A percentile compares a stretch with the other conserved stretches of the same genome.
Evolutionary conservation across 352 stramenopile species (phyloP).

Genomic region (Phytopythium oedochilum): DNA sequence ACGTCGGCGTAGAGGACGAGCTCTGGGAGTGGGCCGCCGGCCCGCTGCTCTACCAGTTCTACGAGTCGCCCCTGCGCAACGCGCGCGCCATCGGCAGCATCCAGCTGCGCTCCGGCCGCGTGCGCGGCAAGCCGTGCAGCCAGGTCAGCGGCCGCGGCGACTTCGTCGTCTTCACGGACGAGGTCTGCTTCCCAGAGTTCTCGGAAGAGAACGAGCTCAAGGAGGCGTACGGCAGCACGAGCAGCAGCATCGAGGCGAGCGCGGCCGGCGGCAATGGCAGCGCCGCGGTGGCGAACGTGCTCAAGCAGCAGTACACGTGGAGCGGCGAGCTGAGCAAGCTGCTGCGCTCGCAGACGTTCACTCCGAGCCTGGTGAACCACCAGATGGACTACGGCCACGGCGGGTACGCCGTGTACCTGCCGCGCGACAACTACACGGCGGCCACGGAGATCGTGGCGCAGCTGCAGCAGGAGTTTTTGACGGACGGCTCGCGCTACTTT

Average conservation of each 20-base stretch:
- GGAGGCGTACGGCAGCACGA: slow-evolving; percentile 35
- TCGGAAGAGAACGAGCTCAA: slow-evolving; percentile 33
- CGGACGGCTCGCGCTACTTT: slow-evolving; percentile 64
- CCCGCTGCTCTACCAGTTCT: slow-evolving; percentile 65
- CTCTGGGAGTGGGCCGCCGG: slow-evolving; percentile 73
- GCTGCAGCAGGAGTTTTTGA: slow-evolving; percentile 55
- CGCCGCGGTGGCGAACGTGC: slow-evolving; percentile 5
- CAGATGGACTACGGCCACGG: slow-evolving; percentile 72
- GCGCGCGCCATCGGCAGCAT: slow-evolving; percentile 56
- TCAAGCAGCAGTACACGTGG: slow-evolving; percentile 45
- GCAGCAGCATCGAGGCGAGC: slow-evolving; percentile 6
- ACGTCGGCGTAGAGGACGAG: slow-evolving; percentile 56
- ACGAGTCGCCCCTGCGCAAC: slow-evolving; percentile 61
- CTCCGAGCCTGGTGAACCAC: slow-evolving; percentile 53
- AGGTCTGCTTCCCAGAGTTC: slow-evolving; percentile 72
- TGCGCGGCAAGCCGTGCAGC: slow-evolving; percentile 49
- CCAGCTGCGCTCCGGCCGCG: slow-evolving; percentile 54
- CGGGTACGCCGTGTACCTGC: slow-evolving; percentile 65
- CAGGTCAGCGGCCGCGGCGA: slow-evolving; percentile 31
- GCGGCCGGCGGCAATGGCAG: slow-evolving; percentile 7
- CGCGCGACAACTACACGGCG: slow-evolving; percentile 63
- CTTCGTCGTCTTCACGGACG: slow-evolving; percentile 67
- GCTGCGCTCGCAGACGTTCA: slow-evolving; percentile 67
- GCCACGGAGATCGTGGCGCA: slow-evolving; percentile 32
- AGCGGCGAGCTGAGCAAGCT: slow-evolving; percentile 28